Evolutionary conservation across 345 rosid species (phyloP).

Genomic region (Anacardium occidentale): DNA sequence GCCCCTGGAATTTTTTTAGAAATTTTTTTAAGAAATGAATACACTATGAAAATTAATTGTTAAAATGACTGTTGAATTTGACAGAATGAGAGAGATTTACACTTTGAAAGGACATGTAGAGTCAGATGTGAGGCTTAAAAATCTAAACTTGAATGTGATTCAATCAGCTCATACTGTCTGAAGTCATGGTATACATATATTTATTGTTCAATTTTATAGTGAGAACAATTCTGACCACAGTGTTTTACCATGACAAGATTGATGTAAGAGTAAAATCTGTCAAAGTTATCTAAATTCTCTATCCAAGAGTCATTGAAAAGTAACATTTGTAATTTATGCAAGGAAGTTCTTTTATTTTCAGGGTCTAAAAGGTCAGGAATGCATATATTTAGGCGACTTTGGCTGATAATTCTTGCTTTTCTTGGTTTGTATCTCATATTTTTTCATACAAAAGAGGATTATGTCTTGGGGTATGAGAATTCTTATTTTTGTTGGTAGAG

Average conservation of each 20-base stretch:
- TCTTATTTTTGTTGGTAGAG: constrained; percentile 28
- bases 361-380: constrained; percentile 12
- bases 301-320: not conserved
- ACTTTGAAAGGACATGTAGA: constrained; percentile 77
- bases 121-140: constrained; percentile 81
- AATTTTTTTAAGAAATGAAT: too few relatives aligned
- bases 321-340: constrained; percentile 3
- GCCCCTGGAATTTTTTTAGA: too few relatives aligned
- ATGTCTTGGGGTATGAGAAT: constrained; percentile 22
- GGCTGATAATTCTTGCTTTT: constrained; percentile 15
- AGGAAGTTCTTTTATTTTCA: constrained; percentile 1
- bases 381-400: constrained; percentile 6
- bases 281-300: constrained; percentile 19
- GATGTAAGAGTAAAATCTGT: constrained; percentile 6
- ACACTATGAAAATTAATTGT: not conserved
- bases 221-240: constrained; percentile 17
- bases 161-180: constrained; percentile 71
- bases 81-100: constrained; percentile 81
- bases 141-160: constrained; percentile 58
- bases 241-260: constrained; percentile 8
- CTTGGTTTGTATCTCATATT: constrained; percentile 13
- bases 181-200: constrained; percentile 17
- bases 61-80: constrained; percentile 14
- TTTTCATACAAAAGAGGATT: constrained; percentile 14
- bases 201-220: constrained; percentile 14